Percentiles rank a stretch among this genome's conserved stretches.
phyloP scores from a whole-genome alignment of 768 basidiomycete species.

The Collybia nuda region DNA sequence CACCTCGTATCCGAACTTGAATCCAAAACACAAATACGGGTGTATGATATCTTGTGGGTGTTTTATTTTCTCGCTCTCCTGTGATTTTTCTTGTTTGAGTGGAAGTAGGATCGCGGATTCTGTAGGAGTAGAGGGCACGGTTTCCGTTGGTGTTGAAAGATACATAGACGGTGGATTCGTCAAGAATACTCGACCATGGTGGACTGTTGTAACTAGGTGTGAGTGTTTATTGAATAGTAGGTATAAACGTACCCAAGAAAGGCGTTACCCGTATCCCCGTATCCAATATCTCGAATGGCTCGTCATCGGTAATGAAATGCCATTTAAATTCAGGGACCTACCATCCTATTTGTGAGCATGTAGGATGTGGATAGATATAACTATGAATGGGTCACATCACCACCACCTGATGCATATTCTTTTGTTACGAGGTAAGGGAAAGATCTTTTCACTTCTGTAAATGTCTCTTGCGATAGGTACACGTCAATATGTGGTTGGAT shows the following conservation, averaged over 20 bases:
- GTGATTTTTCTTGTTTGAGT: slow-evolving; percentile 8
- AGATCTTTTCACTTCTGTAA: slow-evolving; percentile 59
- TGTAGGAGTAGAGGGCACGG: slow-evolving; percentile 34
- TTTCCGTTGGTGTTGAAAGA: slow-evolving; percentile 37
- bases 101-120: slow-evolving; percentile 27
- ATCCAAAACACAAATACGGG: slow-evolving; percentile 71
- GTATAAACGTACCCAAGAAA: slow-evolving; percentile 50
- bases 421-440: slow-evolving; percentile 84
- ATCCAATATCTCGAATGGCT: slow-evolving; percentile 65
- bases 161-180: slow-evolving; percentile 34
- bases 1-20: slow-evolving; percentile 63
- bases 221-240: slow-evolving; percentile 4
- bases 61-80: slow-evolving; percentile 1
- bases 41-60: slow-evolving; percentile 31
- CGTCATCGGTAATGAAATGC: slow-evolving; percentile 74
- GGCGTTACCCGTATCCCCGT: slow-evolving; percentile 67
- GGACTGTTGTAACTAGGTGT: slow-evolving; percentile 40
- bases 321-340: slow-evolving; percentile 83
- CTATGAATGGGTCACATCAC: slow-evolving; percentile 50
- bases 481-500: slow-evolving; percentile 77
- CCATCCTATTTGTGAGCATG: not conserved
- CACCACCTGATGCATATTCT: slow-evolving; percentile 77
- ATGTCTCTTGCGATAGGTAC: slow-evolving; percentile 68
- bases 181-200: slow-evolving; percentile 71
- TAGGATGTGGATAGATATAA: not conserved